These are phyloP conservation scores for Beta corolliflora DNA, from an alignment of 179 eudicot genomes.

Conservation along the genomic window DNA sequence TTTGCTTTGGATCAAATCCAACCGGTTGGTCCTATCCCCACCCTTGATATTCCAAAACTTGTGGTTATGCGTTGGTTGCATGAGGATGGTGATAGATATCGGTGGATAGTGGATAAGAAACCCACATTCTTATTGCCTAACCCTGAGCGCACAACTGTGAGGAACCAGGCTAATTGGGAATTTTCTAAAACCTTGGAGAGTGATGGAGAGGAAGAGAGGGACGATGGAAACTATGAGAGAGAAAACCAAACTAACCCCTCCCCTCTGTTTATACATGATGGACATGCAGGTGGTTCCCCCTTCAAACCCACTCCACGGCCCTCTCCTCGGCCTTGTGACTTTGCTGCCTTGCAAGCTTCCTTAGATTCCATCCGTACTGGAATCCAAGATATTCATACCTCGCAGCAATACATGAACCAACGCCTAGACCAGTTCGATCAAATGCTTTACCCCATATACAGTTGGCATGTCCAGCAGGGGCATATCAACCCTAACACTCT, in stretches of 20 bases:
- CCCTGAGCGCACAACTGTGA: neutral
- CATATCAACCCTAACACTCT: conserved; percentile 10
- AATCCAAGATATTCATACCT: neutral
- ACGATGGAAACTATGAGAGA: neutral
- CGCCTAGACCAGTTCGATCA: conserved; percentile 13
- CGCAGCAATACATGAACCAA: conserved; percentile 13
- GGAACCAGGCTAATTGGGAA: conserved; percentile 8
- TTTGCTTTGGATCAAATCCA: neutral
- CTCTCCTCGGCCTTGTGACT: neutral
- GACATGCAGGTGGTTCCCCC: neutral
- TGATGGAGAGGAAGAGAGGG: conserved; percentile 10
- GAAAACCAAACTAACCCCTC: neutral
- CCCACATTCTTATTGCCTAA: conserved; percentile 11
- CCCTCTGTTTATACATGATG: neutral
- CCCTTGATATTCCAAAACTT: conserved; percentile 2
- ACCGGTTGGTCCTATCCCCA: neutral
- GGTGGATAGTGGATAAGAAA: conserved; percentile 11
- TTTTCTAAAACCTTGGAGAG: neutral
- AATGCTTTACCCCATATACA: conserved; percentile 14
- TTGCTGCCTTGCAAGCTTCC: neutral
- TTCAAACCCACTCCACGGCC: neutral
- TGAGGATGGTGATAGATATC: conserved; percentile 14
- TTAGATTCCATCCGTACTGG: neutral
- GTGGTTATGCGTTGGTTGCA: conserved; percentile 8
- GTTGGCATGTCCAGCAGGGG: conserved; percentile 9